Evolutionary conservation across 768 basidiomycete species (phyloP).

Genomic region (Lepiota venenata): DNA sequence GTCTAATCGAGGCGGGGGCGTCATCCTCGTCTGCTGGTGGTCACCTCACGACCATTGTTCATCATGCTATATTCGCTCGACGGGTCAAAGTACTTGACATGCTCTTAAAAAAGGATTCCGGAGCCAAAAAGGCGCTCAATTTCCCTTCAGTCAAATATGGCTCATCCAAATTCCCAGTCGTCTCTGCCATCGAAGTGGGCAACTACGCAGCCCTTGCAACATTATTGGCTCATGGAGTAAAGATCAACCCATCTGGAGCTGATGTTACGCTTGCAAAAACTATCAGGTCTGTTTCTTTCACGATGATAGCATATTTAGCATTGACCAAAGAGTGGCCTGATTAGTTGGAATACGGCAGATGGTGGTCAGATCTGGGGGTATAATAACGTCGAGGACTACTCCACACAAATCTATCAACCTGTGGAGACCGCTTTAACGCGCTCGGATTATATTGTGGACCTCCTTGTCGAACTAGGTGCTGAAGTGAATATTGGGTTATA

Average conservation of each 20-base stretch:
- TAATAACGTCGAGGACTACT: conserved; percentile 19
- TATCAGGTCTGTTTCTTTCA: conserved; percentile 24
- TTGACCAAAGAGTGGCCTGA: not conserved
- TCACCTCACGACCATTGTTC: conserved; percentile 37
- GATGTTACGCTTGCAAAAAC: conserved; percentile 32
- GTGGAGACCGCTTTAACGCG: conserved; percentile 33
- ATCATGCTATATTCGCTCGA: conserved; percentile 30
- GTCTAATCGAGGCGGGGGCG: conserved; percentile 38
- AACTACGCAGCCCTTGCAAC: conserved; percentile 33
- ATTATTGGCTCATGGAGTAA: conserved; percentile 39
- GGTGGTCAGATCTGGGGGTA: conserved; percentile 19
- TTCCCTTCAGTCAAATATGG: conserved; percentile 29
- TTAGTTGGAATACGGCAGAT: conserved; percentile 17
- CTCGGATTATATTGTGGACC: conserved; percentile 34
- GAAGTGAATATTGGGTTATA: conserved; percentile 30
- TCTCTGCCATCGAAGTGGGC: conserved; percentile 29
- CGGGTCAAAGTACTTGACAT: conserved; percentile 36
- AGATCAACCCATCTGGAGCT: conserved; percentile 29
- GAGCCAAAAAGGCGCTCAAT: conserved; percentile 33
- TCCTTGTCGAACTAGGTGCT: conserved; percentile 36
- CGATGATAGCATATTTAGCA: not conserved
- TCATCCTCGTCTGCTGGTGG: conserved; percentile 38
- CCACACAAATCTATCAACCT: conserved; percentile 27
- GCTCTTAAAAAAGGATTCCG: conserved; percentile 39
- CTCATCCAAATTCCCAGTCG: conserved; percentile 32